Conservation (phyloP, 176 grass and related monocot genomes). For the Paspalum vaginatum region DNA sequence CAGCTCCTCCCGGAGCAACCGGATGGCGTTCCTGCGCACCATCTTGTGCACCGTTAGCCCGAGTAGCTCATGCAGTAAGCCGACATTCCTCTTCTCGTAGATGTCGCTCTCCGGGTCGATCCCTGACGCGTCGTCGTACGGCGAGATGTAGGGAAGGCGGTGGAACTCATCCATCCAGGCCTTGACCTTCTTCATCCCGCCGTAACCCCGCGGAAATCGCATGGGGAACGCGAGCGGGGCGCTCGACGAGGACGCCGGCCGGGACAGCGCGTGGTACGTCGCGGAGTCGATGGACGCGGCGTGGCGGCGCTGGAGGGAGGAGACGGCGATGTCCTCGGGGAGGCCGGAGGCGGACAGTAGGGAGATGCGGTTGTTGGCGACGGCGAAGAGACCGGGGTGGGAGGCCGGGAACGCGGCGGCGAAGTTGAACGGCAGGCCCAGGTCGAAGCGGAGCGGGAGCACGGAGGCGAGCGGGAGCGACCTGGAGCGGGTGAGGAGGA, state of each 20-base stretch:
- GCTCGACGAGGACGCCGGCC: constrained; percentile 56
- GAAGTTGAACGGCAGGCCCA: constrained; percentile 80
- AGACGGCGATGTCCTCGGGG: constrained; percentile 62
- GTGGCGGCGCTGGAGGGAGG: constrained; percentile 69
- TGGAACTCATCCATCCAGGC: constrained; percentile 97
- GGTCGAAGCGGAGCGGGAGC: constrained; percentile 83
- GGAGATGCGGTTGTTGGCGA: constrained; percentile 63
- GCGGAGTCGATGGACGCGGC: constrained; percentile 45
- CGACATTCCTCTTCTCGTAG: constrained; percentile 92
- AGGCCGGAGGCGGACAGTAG: constrained; percentile 40
- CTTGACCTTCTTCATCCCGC: constrained; percentile 91
- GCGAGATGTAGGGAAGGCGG: constrained; percentile 87
- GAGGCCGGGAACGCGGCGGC: constrained; percentile 52
- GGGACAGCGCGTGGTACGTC: constrained; percentile 67
- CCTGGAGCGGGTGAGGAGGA: constrained; percentile 71
- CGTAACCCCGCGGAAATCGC: constrained; percentile 88
- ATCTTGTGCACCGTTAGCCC: constrained; percentile 90
- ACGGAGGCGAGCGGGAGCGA: constrained; percentile 71
- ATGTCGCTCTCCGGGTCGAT: constrained; percentile 89
- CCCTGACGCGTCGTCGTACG: constrained; percentile 75
- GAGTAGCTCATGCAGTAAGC: constrained; percentile 83
- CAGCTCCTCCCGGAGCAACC: constrained; percentile 78
- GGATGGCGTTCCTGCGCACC: constrained; percentile 80
- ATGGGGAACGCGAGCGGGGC: constrained; percentile 88
- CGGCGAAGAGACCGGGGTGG: constrained; percentile 60